Percentiles rank a stretch among this genome's conserved stretches.
Evolutionary conservation across 768 basidiomycete genomes (phyloP).

Genomic region (Trametes cubensis): DNA sequence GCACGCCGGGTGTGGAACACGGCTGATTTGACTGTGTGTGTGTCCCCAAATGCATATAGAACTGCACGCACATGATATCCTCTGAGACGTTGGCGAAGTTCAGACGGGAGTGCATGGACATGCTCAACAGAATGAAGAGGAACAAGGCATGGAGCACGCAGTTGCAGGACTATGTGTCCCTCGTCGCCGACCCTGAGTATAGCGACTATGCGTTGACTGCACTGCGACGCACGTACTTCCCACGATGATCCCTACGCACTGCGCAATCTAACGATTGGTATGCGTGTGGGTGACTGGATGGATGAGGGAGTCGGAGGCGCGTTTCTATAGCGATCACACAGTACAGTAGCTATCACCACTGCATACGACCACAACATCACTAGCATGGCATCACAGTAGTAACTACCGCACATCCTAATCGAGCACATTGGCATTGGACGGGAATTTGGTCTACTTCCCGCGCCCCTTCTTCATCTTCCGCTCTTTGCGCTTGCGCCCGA

Average conservation of each 20-base stretch:
- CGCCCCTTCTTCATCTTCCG: constrained; percentile 44
- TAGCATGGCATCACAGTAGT: neutral
- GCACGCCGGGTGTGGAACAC: neutral
- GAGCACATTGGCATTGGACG: too few species aligned
- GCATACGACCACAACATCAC: neutral
- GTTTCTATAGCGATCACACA: too few species aligned
- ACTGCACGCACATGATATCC: constrained; percentile 10
- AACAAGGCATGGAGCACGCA: neutral
- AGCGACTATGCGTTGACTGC: too few species aligned
- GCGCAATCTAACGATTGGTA: too few species aligned
- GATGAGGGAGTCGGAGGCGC: too few species aligned
- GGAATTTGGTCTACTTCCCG: constrained; percentile 3
- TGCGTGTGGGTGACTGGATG: too few species aligned
- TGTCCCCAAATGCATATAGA: constrained; percentile 1
- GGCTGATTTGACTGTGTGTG: neutral
- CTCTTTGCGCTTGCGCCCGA: constrained; percentile 80
- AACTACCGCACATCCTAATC: too few species aligned
- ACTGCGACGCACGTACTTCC: too few species aligned
- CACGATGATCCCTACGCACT: too few species aligned
- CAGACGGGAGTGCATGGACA: neutral
- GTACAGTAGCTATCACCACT: too few species aligned
- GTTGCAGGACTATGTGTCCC: too few species aligned
- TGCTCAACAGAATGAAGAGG: neutral
- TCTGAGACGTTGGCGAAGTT: neutral
- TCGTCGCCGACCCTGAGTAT: too few species aligned